A percentile compares a stretch with the other conserved stretches of the same genome.
Evolutionary conservation across 2,329 filamentous ascomycete species (phyloP).

Genomic region (Teratosphaeria gauchensis): DNA sequence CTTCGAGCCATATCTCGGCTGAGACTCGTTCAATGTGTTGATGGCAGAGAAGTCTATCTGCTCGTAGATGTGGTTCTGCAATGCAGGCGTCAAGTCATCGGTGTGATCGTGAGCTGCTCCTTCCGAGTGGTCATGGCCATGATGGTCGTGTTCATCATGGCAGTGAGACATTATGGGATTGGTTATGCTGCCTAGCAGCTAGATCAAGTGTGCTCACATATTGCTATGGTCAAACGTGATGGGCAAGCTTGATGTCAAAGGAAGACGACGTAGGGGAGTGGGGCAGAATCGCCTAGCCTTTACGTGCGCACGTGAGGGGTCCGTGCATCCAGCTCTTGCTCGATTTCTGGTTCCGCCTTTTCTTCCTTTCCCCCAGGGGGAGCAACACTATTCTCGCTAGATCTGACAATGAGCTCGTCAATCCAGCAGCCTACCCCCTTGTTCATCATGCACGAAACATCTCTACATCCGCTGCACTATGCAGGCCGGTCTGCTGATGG

Average conservation of each 20-base stretch:
- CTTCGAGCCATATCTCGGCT: slow-evolving; percentile 56
- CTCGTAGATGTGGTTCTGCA: slow-evolving; percentile 83
- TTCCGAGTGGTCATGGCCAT: slow-evolving; percentile 43
- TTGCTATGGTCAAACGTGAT: background rate
- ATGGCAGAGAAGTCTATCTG: slow-evolving; percentile 86
- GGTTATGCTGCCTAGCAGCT: background rate
- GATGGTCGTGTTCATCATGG: slow-evolving; percentile 37
- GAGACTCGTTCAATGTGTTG: slow-evolving; percentile 72
- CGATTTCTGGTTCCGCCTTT: too few relatives aligned
- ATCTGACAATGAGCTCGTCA: too few relatives aligned
- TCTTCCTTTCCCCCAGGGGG: too few relatives aligned
- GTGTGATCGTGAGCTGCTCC: slow-evolving; percentile 69
- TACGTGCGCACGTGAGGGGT: background rate
- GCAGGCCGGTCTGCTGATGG: too few relatives aligned
- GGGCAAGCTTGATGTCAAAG: background rate
- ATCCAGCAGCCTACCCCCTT: too few relatives aligned
- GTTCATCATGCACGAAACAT: too few relatives aligned
- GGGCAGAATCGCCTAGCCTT: background rate
- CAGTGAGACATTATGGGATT: slow-evolving; percentile 32
- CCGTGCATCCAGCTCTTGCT: too few relatives aligned
- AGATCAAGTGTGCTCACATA: background rate
- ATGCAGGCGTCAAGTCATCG: slow-evolving; percentile 82
- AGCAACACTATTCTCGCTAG: too few relatives aligned
- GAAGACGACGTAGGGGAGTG: background rate
- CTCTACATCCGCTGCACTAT: too few relatives aligned